Percentiles rank a stretch among this genome's conserved stretches.
These are phyloP conservation scores for Crithidia sp. DNA, from an alignment of 208 protist genomes.

Conservation along the genomic window DNA sequence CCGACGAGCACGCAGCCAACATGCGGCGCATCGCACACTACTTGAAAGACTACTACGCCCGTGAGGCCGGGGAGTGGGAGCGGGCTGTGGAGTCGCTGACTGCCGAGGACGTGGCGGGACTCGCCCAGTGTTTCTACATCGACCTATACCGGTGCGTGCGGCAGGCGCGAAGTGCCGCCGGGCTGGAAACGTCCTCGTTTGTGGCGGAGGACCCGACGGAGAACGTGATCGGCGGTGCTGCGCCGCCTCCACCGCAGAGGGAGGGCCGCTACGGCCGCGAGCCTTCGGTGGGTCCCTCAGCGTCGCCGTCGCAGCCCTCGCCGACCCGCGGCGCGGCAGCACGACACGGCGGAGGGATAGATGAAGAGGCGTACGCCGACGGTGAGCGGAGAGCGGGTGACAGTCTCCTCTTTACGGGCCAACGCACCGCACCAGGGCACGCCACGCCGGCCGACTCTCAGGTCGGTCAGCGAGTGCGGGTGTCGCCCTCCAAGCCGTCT, in stretches of 20 bases:
- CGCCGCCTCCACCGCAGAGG: slow-evolving; percentile 10
- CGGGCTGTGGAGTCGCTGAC: slow-evolving; percentile 72
- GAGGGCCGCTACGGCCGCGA: slow-evolving; percentile 7
- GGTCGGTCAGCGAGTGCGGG: background rate
- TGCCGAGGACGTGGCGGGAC: slow-evolving; percentile 65
- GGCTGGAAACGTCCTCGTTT: slow-evolving; percentile 61
- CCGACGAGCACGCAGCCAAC: slow-evolving; percentile 44
- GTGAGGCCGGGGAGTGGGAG: slow-evolving; percentile 48
- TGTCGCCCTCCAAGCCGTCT: background rate
- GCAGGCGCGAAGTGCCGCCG: slow-evolving; percentile 32
- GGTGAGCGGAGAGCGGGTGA: background rate
- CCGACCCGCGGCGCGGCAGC: background rate
- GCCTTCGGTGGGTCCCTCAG: background rate
- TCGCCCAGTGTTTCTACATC: slow-evolving; percentile 81
- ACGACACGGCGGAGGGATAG: background rate
- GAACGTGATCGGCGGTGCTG: slow-evolving; percentile 24
- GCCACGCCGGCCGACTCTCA: background rate
- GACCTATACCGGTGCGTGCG: slow-evolving; percentile 72
- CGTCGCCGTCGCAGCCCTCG: slow-evolving; percentile 8
- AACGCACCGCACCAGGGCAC: background rate
- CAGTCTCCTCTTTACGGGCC: too few species aligned
- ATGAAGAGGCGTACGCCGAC: background rate
- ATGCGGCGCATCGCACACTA: slow-evolving; percentile 57
- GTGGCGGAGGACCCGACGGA: slow-evolving; percentile 44
- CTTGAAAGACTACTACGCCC: slow-evolving; percentile 76